Conservation (phyloP, 2,329 filamentous ascomycete genomes). For the Colletotrichum orbiculare region DNA sequence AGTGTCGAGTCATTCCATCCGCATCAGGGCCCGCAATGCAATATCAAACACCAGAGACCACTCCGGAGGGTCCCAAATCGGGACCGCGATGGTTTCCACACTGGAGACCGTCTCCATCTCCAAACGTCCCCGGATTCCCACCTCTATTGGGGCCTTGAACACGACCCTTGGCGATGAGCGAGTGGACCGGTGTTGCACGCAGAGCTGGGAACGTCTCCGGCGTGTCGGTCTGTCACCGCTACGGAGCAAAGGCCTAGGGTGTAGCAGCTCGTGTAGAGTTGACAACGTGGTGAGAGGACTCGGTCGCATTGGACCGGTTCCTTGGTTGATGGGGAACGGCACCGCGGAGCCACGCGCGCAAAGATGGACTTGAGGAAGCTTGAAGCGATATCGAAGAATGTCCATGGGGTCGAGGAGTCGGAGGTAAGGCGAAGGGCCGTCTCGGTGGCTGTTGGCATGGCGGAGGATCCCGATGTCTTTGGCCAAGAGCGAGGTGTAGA, state of each 20-base stretch:
- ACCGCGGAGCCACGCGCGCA: too few relatives aligned
- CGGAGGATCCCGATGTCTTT: too few relatives aligned
- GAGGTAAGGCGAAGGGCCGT: not conserved
- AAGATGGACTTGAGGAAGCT: slow-evolving; percentile 1
- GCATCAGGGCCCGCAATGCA: slow-evolving; percentile 2
- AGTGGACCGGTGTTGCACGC: not conserved
- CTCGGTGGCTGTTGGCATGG: too few relatives aligned
- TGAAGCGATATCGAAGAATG: slow-evolving; percentile 3
- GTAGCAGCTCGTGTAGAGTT: not conserved
- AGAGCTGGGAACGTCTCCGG: not conserved
- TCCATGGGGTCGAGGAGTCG: not conserved
- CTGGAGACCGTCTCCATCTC: slow-evolving; percentile 1
- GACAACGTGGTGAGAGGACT: slow-evolving; percentile 16
- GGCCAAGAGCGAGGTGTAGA: too few relatives aligned
- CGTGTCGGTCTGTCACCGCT: slow-evolving; percentile 22
- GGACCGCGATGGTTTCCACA: not conserved
- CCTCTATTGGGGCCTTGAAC: slow-evolving; percentile 5
- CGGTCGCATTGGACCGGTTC: slow-evolving; percentile 1
- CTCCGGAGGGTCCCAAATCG: not conserved
- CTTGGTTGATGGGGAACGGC: not conserved
- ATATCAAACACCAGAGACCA: slow-evolving; percentile 6
- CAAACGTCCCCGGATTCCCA: slow-evolving; percentile 19
- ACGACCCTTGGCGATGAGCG: slow-evolving; percentile 19
- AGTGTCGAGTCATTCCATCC: slow-evolving; percentile 22
- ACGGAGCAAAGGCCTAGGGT: not conserved